Evolutionary conservation across 257 asterid genomes (phyloP).

Genomic region (Scutellaria galericulata): DNA sequence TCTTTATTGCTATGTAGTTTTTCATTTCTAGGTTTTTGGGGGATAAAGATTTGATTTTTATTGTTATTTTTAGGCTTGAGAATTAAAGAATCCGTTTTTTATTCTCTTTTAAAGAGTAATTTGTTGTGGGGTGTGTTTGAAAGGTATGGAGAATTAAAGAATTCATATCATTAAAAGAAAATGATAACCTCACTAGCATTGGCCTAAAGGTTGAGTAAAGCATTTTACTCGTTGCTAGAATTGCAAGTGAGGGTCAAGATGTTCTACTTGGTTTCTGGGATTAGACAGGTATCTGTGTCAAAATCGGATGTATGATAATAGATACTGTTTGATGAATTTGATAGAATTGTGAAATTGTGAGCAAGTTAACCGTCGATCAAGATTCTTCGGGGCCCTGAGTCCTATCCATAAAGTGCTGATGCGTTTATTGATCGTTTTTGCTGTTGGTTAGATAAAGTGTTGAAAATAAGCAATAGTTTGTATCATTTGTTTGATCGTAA

Average conservation of each 20-base stretch:
- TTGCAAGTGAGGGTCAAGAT: background rate
- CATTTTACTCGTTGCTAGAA: background rate
- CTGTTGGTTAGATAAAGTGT: too few species aligned
- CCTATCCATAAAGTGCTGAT: too few species aligned
- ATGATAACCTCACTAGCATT: slow-evolving; percentile 15
- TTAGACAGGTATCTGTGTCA: background rate
- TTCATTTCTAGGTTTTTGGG: slow-evolving; percentile 25
- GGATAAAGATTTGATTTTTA: background rate
- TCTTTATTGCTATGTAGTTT: background rate
- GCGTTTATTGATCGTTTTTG: too few species aligned
- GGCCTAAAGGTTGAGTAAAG: background rate
- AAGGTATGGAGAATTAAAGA: background rate
- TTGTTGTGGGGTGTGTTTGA: slow-evolving; percentile 5
- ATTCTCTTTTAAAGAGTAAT: background rate
- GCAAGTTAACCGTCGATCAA: too few species aligned
- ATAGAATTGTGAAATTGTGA: too few species aligned
- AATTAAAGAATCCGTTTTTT: slow-evolving; percentile 9
- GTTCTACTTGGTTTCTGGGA: slow-evolving; percentile 15
- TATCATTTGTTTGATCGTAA: background rate
- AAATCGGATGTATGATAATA: background rate
- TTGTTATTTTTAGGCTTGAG: background rate
- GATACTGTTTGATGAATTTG: too few species aligned
- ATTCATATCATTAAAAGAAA: slow-evolving; percentile 9
- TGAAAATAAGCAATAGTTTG: too few species aligned
- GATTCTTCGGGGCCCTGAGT: too few species aligned